Evolutionary conservation across 257 asterid species (phyloP).

Genomic region (Galeopsis tetrahit): DNA sequence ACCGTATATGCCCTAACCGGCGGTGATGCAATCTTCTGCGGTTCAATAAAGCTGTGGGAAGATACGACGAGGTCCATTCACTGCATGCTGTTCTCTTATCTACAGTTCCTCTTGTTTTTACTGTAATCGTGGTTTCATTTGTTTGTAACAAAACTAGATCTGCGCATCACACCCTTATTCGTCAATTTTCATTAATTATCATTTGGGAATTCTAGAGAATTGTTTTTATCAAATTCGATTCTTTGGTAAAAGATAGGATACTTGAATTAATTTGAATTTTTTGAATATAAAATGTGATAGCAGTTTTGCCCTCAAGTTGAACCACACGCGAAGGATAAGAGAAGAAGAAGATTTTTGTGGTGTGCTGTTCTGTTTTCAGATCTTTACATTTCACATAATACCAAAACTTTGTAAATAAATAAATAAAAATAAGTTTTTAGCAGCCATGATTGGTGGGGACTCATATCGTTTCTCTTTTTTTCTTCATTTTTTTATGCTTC

Average conservation of each 20-base stretch:
- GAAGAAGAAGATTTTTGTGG: not conserved
- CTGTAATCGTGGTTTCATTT: not conserved
- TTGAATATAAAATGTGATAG: not conserved
- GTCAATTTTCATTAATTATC: not conserved
- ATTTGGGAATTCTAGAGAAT: not conserved
- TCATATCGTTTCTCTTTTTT: constrained; percentile 8
- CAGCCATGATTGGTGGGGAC: constrained; percentile 40
- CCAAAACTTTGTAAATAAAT: constrained; percentile 6
- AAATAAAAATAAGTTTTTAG: not conserved
- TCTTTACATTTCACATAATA: constrained; percentile 26
- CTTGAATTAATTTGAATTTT: constrained; percentile 22
- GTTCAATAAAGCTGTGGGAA: constrained; percentile 99
- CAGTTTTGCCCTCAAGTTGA: constrained; percentile 2
- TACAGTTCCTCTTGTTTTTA: not conserved
- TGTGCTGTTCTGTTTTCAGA: constrained; percentile 27
- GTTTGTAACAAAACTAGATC: constrained; percentile 18
- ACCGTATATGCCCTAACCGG: constrained; percentile 29
- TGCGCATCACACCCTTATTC: not conserved
- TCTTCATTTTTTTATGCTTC: too few relatives aligned
- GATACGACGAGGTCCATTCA: constrained; percentile 51
- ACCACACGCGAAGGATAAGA: constrained; percentile 43
- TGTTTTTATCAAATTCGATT: not conserved
- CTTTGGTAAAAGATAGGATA: not conserved
- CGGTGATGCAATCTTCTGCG: constrained; percentile 39
- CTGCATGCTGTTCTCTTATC: constrained; percentile 3